Conservation (phyloP, 1,284 basidiomycete species). For the Cryptococcus neoformans region DNA sequence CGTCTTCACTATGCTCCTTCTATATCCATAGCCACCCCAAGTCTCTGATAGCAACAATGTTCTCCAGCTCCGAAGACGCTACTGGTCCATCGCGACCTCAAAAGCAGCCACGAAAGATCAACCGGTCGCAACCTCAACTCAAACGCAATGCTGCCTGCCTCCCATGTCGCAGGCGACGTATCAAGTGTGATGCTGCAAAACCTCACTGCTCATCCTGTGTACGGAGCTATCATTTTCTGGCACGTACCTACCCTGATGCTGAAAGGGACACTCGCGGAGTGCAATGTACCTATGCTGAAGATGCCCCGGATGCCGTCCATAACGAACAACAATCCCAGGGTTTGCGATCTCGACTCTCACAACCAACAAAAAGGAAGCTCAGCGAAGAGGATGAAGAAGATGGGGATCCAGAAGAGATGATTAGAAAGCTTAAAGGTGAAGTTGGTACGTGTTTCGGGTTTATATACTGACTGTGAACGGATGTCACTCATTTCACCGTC, state of each 20-base stretch:
- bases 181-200: constrained; percentile 28
- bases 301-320: constrained; percentile 1
- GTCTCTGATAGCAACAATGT: no score
- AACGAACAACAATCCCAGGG: no score
- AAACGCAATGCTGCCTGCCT: not conserved
- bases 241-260: constrained; percentile 31
- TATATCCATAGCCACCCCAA: no score
- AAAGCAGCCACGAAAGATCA: no score
- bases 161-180: constrained; percentile 21
- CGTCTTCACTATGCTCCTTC: no score
- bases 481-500: no score
- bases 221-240: constrained; percentile 19
- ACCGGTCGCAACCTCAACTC: no score
- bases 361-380: not conserved
- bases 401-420: constrained; percentile 10
- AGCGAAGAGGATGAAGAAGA: constrained; percentile 6
- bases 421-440: constrained; percentile 29
- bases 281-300: constrained; percentile 33
- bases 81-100: no score
- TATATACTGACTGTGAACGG: no score
- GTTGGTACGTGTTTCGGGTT: constrained; percentile 24
- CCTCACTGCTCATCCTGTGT: constrained; percentile 27
- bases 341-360: not conserved
- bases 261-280: constrained; percentile 34
- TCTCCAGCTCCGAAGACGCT: no score